These are phyloP conservation scores for Typha latifolia DNA, from an alignment of 176 grass and related monocot genomes.

Conservation along the genomic window DNA sequence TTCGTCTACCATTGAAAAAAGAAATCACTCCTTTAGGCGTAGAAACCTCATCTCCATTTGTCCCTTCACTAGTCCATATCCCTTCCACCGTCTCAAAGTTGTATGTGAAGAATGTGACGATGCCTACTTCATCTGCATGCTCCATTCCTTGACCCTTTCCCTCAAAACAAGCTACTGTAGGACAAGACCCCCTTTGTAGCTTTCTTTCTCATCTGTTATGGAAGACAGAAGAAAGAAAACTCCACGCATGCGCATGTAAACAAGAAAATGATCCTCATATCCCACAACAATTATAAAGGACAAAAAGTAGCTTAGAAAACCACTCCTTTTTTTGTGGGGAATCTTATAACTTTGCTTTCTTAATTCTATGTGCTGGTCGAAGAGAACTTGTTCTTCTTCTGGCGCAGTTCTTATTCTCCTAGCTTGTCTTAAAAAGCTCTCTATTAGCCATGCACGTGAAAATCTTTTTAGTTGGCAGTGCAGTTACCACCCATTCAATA, in stretches of 20 bases:
- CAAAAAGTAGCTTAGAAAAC: too few relatives aligned
- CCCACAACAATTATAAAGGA: too few relatives aligned
- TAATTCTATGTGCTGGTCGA: too few relatives aligned
- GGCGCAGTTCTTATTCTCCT: not conserved
- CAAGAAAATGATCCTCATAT: too few relatives aligned
- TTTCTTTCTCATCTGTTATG: not conserved
- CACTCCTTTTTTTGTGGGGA: too few relatives aligned
- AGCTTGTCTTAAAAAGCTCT: not conserved
- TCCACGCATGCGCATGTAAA: not conserved
- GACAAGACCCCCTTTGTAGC: not conserved
- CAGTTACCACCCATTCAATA: not conserved
- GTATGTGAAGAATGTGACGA: too few relatives aligned
- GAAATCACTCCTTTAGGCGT: too few relatives aligned
- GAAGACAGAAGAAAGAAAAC: not conserved
- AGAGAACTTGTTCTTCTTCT: not conserved
- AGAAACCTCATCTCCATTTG: too few relatives aligned
- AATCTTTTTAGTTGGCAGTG: slow-evolving; percentile 1
- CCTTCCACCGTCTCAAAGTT: too few relatives aligned
- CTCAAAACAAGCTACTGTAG: slow-evolving; percentile 17
- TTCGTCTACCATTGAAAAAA: too few relatives aligned
- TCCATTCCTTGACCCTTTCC: slow-evolving; percentile 5
- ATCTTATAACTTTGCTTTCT: too few relatives aligned
- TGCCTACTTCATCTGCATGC: not conserved
- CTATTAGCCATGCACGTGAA: not conserved
- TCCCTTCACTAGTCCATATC: too few relatives aligned